Percentiles rank a stretch among this genome's conserved stretches.
These are phyloP conservation scores for Citrus australasica DNA, from an alignment of 345 rosid genomes.

Conservation along the genomic window DNA sequence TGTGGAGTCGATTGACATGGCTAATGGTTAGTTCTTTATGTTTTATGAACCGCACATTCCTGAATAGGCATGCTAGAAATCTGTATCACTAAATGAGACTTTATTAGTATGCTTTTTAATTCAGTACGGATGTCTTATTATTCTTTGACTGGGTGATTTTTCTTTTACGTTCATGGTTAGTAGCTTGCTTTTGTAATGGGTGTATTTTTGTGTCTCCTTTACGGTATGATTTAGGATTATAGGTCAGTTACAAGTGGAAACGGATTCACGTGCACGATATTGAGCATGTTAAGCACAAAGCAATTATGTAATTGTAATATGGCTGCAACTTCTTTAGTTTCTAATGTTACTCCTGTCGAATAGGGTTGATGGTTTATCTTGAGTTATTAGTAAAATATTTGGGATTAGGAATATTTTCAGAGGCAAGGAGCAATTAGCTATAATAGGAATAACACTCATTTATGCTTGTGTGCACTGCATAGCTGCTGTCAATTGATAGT, in stretches of 20 bases:
- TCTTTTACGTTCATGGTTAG: neutral
- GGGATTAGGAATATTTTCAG: neutral
- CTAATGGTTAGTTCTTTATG: constrained; percentile 35
- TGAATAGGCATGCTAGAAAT: neutral
- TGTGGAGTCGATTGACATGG: constrained; percentile 59
- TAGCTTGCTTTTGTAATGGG: neutral
- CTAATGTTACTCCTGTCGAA: neutral
- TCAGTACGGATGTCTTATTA: neutral
- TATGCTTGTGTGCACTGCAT: neutral
- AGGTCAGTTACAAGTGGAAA: neutral
- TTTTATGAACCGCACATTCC: neutral
- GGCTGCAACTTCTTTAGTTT: neutral
- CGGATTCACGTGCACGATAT: neutral
- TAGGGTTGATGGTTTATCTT: neutral
- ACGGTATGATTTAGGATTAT: neutral
- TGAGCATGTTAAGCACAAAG: neutral
- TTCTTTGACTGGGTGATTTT: neutral
- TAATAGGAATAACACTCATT: neutral
- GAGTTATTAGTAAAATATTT: neutral
- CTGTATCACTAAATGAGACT: neutral
- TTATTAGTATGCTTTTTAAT: neutral
- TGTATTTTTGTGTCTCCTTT: neutral
- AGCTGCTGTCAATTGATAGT: neutral
- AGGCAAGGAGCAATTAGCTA: neutral
- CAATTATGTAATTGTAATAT: neutral